A percentile compares a stretch with the other conserved stretches of the same genome.
Conservation (phyloP, 2,329 filamentous ascomycete species). For the Hirsutella thompsonii region DNA sequence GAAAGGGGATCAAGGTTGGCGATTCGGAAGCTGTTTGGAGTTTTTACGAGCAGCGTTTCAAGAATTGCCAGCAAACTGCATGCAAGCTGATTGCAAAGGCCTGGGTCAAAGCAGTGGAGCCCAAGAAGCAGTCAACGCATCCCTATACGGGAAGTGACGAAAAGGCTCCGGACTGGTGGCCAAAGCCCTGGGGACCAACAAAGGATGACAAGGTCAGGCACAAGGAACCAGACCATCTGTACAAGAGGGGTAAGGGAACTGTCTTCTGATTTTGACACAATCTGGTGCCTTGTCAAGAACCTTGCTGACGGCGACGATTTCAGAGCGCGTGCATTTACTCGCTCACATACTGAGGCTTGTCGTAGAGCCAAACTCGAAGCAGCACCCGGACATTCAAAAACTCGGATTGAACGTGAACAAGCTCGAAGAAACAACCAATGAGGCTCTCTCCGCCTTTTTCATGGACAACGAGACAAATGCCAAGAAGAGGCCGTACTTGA, state of each 20-base stretch:
- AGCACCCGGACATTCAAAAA: slow-evolving; percentile 39
- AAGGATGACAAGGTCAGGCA: slow-evolving; percentile 47
- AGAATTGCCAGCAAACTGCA: slow-evolving; percentile 54
- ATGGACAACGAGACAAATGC: slow-evolving; percentile 41
- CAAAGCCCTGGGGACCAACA: slow-evolving; percentile 36
- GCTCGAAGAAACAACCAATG: slow-evolving; percentile 44
- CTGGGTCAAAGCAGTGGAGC: slow-evolving; percentile 64
- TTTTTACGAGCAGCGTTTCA: slow-evolving; percentile 50
- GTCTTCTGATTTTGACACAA: neutral
- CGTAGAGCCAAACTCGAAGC: slow-evolving; percentile 32
- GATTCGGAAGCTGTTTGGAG: slow-evolving; percentile 40
- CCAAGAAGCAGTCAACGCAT: slow-evolving; percentile 64
- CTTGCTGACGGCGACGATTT: neutral
- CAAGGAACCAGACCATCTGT: slow-evolving; percentile 62
- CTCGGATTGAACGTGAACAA: slow-evolving; percentile 39
- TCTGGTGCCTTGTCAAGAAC: neutral
- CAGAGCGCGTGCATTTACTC: slow-evolving; percentile 46
- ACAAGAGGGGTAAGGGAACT: slow-evolving; percentile 43
- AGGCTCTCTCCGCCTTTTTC: slow-evolving; percentile 46
- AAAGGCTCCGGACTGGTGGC: slow-evolving; percentile 56
- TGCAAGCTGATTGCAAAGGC: slow-evolving; percentile 63
- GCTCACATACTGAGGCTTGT: slow-evolving; percentile 48
- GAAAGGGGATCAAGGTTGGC: slow-evolving; percentile 36
- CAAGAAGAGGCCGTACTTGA: slow-evolving; percentile 41
- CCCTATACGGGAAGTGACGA: slow-evolving; percentile 56